These are phyloP conservation scores for Obba rivulosa DNA, from an alignment of 768 basidiomycete genomes.

Conservation along the genomic window DNA sequence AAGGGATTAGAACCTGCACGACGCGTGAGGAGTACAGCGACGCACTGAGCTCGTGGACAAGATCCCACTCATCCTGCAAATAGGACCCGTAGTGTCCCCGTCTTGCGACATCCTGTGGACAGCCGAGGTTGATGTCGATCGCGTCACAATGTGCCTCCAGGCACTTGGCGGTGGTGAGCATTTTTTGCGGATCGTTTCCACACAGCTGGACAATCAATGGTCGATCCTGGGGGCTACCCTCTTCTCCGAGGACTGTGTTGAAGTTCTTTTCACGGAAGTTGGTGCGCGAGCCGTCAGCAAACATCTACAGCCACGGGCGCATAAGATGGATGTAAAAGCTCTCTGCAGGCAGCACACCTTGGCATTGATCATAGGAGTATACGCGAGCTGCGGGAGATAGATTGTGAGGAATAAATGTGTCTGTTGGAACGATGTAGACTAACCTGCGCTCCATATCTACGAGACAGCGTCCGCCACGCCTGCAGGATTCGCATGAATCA, in stretches of 20 bases:
- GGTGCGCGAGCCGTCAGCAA: constrained; percentile 45
- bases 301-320: constrained; percentile 60
- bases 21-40: constrained; percentile 6
- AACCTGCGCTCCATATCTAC: constrained; percentile 80
- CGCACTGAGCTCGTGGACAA: constrained; percentile 76
- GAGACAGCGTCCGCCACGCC: constrained; percentile 86
- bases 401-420: neutral
- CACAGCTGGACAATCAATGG: constrained; percentile 93
- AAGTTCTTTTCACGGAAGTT: constrained; percentile 61
- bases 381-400: constrained; percentile 57
- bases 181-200: constrained; percentile 77
- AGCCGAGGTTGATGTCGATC: constrained; percentile 89
- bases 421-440: constrained; percentile 16
- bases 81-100: constrained; percentile 86
- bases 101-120: constrained; percentile 93
- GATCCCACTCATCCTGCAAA: constrained; percentile 92
- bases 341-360: no score
- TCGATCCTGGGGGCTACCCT: constrained; percentile 74
- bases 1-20: neutral
- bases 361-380: constrained; percentile 98
- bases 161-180: constrained; percentile 71
- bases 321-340: no score
- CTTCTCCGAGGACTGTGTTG: constrained; percentile 67
- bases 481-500: constrained; percentile 25
- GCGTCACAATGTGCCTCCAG: constrained; percentile 85